phyloP scores from a whole-genome alignment of 2,329 filamentous ascomycete species.

The Epicoccum nigrum region DNA sequence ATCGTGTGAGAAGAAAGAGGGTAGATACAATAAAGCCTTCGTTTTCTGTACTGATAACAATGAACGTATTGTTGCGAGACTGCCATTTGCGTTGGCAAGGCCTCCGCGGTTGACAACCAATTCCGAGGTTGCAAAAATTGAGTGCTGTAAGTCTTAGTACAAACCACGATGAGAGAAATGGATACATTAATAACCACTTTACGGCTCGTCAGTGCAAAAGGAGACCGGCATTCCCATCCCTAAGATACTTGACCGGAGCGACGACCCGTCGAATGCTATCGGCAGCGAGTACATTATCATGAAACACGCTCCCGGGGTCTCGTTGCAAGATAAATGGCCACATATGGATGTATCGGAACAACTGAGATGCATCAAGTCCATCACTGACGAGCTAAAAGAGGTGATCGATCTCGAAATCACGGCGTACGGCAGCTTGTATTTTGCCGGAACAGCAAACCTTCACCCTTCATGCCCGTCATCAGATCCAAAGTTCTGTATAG shows the following conservation, averaged over 20 bases:
- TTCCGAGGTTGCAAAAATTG: slow-evolving; percentile 56
- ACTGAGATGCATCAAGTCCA: slow-evolving; percentile 41
- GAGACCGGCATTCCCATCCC: slow-evolving; percentile 52
- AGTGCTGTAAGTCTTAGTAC: slow-evolving; percentile 45
- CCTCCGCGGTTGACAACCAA: slow-evolving; percentile 46
- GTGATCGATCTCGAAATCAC: slow-evolving; percentile 45
- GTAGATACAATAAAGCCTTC: slow-evolving; percentile 54
- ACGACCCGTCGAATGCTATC: slow-evolving; percentile 43
- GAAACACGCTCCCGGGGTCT: slow-evolving; percentile 44
- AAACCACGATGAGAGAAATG: slow-evolving; percentile 1
- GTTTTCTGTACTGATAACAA: slow-evolving; percentile 51
- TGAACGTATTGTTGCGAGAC: slow-evolving; percentile 47
- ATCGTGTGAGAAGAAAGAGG: slow-evolving; percentile 52
- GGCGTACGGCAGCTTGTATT: slow-evolving; percentile 48
- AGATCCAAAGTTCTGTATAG: slow-evolving; percentile 37
- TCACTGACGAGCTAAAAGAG: slow-evolving; percentile 39
- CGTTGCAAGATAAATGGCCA: slow-evolving; percentile 43
- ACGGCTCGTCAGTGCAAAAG: slow-evolving; percentile 40
- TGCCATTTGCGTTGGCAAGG: slow-evolving; percentile 51
- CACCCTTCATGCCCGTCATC: no score
- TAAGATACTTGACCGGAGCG: slow-evolving; percentile 51
- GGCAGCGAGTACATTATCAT: slow-evolving; percentile 51
- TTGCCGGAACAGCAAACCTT: slow-evolving; percentile 28
- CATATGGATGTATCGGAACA: slow-evolving; percentile 43
- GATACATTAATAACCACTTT: slow-evolving; percentile 12